These are phyloP conservation scores for Rachicladosporium sp. DNA, from an alignment of 2,329 filamentous ascomycete species.

Conservation along the genomic window DNA sequence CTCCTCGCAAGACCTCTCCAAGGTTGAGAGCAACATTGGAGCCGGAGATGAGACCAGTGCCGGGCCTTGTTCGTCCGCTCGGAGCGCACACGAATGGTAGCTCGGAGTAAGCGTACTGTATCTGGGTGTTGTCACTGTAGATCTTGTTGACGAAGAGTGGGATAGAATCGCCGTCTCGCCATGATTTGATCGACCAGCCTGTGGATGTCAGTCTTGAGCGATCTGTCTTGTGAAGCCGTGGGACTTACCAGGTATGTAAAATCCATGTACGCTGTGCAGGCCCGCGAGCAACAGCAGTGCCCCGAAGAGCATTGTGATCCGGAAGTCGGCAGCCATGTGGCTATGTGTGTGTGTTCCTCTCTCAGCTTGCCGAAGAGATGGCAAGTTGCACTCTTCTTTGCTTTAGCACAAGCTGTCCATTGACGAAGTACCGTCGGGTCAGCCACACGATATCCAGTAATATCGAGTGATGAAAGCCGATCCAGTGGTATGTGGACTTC, in stretches of 20 bases:
- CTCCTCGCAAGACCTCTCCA: conserved; percentile 75
- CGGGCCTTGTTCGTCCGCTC: conserved; percentile 52
- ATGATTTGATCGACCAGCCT: conserved; percentile 78
- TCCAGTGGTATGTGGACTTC: no score
- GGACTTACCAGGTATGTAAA: conserved; percentile 72
- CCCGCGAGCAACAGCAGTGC: conserved; percentile 34
- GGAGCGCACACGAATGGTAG: conserved; percentile 79
- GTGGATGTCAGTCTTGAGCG: conserved; percentile 2
- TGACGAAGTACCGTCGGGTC: no score
- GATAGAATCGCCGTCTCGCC: conserved; percentile 62
- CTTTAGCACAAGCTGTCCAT: no score
- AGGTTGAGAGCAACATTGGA: conserved; percentile 71
- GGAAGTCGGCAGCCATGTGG: conserved; percentile 26
- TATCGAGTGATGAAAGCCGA: no score
- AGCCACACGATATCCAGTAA: no score
- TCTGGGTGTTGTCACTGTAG: conserved; percentile 75
- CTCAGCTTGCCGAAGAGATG: no score
- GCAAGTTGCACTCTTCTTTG: no score
- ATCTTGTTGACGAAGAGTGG: conserved; percentile 86
- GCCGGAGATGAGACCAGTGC: conserved; percentile 59
- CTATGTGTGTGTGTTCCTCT: background rate
- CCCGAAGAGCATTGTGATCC: conserved; percentile 30
- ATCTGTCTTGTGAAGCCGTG: conserved; percentile 2
- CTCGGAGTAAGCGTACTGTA: conserved; percentile 87
- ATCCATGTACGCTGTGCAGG: conserved; percentile 47